Evolutionary conservation across 805 yeast species (phyloP).

Genomic region (Candida vaughaniae): DNA sequence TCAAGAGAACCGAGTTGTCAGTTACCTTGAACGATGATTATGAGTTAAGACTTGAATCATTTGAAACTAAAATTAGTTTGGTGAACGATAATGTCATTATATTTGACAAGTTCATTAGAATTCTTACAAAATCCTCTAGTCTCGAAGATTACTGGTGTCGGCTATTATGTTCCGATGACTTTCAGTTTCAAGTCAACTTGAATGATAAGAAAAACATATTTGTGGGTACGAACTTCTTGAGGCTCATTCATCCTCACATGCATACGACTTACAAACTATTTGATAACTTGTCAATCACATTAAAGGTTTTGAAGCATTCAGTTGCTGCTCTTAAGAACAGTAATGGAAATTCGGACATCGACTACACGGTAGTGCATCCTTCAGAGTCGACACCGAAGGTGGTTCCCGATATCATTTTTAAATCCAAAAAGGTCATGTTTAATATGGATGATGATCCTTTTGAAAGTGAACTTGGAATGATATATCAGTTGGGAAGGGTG

Average conservation of each 20-base stretch:
- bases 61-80: constrained; percentile 17
- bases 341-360: neutral
- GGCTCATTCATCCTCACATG: constrained; percentile 37
- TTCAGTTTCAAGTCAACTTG: constrained; percentile 14
- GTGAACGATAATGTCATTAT: constrained; percentile 10
- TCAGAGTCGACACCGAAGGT: constrained; percentile 25
- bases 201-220: constrained; percentile 17
- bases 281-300: constrained; percentile 35
- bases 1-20: constrained; percentile 23
- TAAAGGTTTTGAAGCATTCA: constrained; percentile 36
- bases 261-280: constrained; percentile 38
- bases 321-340: constrained; percentile 21
- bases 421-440: constrained; percentile 26
- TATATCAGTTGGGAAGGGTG: constrained; percentile 38
- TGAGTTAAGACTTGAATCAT: constrained; percentile 46
- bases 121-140: constrained; percentile 55
- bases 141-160: constrained; percentile 49
- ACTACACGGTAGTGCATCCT: constrained; percentile 26
- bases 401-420: constrained; percentile 29
- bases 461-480: constrained; percentile 40
- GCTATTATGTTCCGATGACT: constrained; percentile 40
- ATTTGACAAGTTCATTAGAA: constrained; percentile 30
- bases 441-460: constrained; percentile 46
- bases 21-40: constrained; percentile 48
- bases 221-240: constrained; percentile 23